Evolutionary conservation across 208 protist species (phyloP), one percentile per base, ranked within the genome.

Genomic region (Acanthamoeba healyi): DNA sequence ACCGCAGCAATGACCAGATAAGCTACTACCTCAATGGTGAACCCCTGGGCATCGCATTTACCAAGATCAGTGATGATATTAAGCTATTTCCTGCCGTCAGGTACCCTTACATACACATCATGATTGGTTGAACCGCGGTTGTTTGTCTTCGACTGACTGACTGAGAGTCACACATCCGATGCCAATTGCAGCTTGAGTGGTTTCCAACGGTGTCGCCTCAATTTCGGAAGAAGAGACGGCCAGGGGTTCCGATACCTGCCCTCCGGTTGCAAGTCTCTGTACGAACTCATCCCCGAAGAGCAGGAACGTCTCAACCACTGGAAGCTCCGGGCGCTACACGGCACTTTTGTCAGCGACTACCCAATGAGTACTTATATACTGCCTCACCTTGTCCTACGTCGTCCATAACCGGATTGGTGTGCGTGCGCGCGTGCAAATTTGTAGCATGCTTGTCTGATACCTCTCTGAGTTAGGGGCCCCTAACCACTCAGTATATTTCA

Each of bases 21-120:
- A 82, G 72, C 40, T 82, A 29, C 40, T 82, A 82, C 26, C 42
- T 82, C 10, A 82, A 82, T 40, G 72, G 72, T 3, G 36, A 54
- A 0, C 72, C 72, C 24, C 4, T 82, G 19, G 72, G 72, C 24
- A 40, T 82, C 6, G 72, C 72, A 10, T 82, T 82, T 40, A 38
- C 72, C 6, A 51, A 82, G 24, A 54, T 82, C 22, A 40, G 38
- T 46, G 72, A 82, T 5, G 12, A 54, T 40, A 36, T 82, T 7
- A 82, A 82, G 29, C 42, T 82, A 4, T 82, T 54, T 26, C 72
- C 72, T 34, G 72, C 72, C 26, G 40, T 82, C 42, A 82, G 72
- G 72, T 51, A 82, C 17, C 15, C n/a, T 26, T 22, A 29, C 19
- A 10, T 32, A 12, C 51, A 10, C 19, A 10, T 65, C 19, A 65